Evolutionary conservation across 2,329 filamentous ascomycete genomes (phyloP), one percentile per base, ranked within the genome.

Genomic region (Aspergillus jensenii): DNA sequence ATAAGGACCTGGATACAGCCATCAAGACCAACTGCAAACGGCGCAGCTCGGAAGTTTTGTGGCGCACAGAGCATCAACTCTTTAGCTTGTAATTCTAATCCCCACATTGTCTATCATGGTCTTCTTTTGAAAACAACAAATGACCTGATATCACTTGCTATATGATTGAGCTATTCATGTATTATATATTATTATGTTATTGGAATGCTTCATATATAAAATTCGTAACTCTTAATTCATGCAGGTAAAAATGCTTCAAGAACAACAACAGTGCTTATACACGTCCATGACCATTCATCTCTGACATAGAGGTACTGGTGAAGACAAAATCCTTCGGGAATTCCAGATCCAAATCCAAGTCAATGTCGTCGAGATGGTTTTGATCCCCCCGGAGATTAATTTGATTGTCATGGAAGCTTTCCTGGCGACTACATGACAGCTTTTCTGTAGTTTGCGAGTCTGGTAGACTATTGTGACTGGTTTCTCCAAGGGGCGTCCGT

Each of bases 261-360:
- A 50, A 14, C 5, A 39, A 21, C 9, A 14, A 21, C 9, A 14
- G 19, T 21, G 12, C n/a, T 50, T 31, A 45, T 19, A 35, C 23
- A 35, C 19, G 43, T n/a, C 43, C 23, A 27, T 53, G 59, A 39
- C 66, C 61, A 33, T 66, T 65, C 4, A 63, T 56, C 7, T 65
- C 64, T 5, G 70, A 69, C 19, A 70, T 58, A 12, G 67, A 64
- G 4, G 72, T 73, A 37, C 70, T 73, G 12, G 67, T 71, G 40
- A 74, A 74, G 15, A 75, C 43, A 41, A 72, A 72, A 21, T 74
- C 71, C 37, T 69, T 73, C 0, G 70, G 70, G 52, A 73, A 73
- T 46, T 75, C 73, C 52, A 74, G 45, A 39, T 72, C 68, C 66
- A 71, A 66, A 48, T 71, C 70, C 53, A 73, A 53, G 49, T 73